phyloP scores from a whole-genome alignment of 1,284 basidiomycete species.

The Heliocybe sulcata region DNA sequence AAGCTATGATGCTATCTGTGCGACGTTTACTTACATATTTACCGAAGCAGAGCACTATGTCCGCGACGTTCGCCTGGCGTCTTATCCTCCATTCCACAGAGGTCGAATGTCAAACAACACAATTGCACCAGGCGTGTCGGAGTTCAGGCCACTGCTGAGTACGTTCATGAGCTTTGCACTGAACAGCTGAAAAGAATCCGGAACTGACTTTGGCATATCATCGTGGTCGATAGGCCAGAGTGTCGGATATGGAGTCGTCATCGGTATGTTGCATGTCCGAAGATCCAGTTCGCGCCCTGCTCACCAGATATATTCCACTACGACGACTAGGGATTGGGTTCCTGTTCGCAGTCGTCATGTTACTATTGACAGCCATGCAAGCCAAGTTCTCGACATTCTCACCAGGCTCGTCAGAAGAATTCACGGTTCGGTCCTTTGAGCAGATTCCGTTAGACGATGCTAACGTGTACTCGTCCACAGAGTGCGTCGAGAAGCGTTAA shows the following conservation, averaged over 20 bases:
- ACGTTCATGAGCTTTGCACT: constrained; percentile 2
- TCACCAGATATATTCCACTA: background rate
- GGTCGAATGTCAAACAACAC: background rate
- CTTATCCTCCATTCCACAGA: background rate
- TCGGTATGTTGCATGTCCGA: too few relatives aligned
- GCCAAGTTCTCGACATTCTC: constrained; percentile 40
- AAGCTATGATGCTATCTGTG: too few relatives aligned
- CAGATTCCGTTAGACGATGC: background rate
- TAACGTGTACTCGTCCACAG: constrained; percentile 8
- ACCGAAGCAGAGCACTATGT: too few relatives aligned
- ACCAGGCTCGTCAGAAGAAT: constrained; percentile 46
- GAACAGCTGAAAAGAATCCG: too few relatives aligned
- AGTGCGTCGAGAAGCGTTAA: constrained; percentile 42
- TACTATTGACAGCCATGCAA: constrained; percentile 36
- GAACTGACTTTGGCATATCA: background rate
- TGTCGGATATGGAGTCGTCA: constrained; percentile 43
- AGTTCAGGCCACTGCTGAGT: constrained; percentile 23
- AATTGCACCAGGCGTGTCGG: constrained; percentile 8
- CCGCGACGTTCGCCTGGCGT: too few relatives aligned
- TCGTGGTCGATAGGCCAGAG: constrained; percentile 25
- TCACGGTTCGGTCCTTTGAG: constrained; percentile 28
- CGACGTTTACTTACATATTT: too few relatives aligned
- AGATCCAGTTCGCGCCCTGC: too few relatives aligned
- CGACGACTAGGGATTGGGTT: constrained; percentile 34
- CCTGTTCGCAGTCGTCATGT: constrained; percentile 41